These are phyloP conservation scores for Rutstroemia sp. DNA, from an alignment of 2,329 filamentous ascomycete genomes.

Conservation along the genomic window DNA sequence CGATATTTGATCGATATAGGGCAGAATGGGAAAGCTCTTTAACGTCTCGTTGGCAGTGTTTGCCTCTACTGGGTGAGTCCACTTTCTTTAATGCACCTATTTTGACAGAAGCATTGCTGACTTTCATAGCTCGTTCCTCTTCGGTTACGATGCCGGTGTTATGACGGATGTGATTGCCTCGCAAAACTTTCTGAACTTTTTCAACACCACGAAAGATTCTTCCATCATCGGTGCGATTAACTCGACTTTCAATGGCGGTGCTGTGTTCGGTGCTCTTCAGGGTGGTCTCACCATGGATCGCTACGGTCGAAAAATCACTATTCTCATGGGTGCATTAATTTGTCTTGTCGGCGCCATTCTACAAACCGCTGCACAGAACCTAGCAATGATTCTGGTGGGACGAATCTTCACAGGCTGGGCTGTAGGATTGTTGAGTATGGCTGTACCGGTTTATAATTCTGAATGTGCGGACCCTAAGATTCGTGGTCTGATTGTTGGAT, in stretches of 20 bases:
- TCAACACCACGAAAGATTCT: conserved; percentile 30
- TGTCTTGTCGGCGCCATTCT: conserved; percentile 54
- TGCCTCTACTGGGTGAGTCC: conserved; percentile 32
- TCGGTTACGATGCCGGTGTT: conserved; percentile 31
- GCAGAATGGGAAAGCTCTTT: conserved; percentile 35
- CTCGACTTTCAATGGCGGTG: conserved; percentile 58
- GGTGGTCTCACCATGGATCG: conserved; percentile 47
- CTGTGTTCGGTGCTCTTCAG: conserved; percentile 34
- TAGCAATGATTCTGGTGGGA: conserved; percentile 52
- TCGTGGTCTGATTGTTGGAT: conserved; percentile 50
- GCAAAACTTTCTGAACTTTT: conserved; percentile 22
- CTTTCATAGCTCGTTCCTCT: conserved; percentile 32
- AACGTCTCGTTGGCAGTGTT: conserved; percentile 37
- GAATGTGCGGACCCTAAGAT: conserved; percentile 58
- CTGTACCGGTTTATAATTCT: conserved; percentile 58
- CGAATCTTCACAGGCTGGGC: conserved; percentile 49
- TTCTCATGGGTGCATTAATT: conserved; percentile 47
- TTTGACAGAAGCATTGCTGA: not conserved
- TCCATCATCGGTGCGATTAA: conserved; percentile 46
- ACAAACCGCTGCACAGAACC: conserved; percentile 47
- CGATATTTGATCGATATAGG: not conserved
- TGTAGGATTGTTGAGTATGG: conserved; percentile 55
- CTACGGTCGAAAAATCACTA: conserved; percentile 51
- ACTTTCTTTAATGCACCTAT: not conserved
- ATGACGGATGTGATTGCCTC: conserved; percentile 28